Evolutionary conservation across 257 asterid species (phyloP).

Genomic region (Solanum sparsipilum): DNA sequence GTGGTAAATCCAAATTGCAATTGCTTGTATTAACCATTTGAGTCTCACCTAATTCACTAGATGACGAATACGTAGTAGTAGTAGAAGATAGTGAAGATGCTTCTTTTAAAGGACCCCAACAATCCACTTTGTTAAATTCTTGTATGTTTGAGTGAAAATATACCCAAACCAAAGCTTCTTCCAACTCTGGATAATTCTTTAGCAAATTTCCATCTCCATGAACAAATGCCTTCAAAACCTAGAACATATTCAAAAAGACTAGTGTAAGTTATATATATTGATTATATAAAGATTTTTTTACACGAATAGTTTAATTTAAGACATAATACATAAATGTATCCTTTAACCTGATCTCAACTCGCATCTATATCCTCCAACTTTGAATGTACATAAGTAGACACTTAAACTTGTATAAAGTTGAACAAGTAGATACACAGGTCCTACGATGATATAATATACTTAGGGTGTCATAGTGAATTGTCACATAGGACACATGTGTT

Average conservation of each 20-base stretch:
- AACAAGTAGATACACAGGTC: too few species aligned
- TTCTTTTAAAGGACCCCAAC: conserved; percentile 82
- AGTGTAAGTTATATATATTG: not conserved
- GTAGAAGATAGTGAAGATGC: conserved; percentile 19
- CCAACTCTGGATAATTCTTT: conserved; percentile 58
- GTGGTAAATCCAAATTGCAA: conserved; percentile 19
- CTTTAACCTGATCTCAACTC: too few species aligned
- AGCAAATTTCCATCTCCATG: conserved; percentile 62
- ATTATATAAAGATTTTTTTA: too few species aligned
- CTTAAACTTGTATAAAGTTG: too few species aligned
- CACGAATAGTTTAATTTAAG: too few species aligned
- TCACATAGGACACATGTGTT: too few species aligned
- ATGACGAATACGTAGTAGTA: not conserved
- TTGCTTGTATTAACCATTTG: not conserved
- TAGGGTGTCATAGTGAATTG: too few species aligned
- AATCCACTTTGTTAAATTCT: conserved; percentile 74
- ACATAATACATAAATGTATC: too few species aligned
- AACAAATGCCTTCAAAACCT: conserved; percentile 87
- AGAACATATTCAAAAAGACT: not conserved
- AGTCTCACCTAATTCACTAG: not conserved
- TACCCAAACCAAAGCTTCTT: conserved; percentile 75
- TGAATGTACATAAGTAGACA: too few species aligned
- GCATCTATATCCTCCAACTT: too few species aligned
- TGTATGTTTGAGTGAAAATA: conserved; percentile 80
- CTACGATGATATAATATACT: too few species aligned